Evolutionary conservation across 225 moss, liverwort and hornwort genomes (phyloP).

Genomic region (Straminergon stramineum): DNA sequence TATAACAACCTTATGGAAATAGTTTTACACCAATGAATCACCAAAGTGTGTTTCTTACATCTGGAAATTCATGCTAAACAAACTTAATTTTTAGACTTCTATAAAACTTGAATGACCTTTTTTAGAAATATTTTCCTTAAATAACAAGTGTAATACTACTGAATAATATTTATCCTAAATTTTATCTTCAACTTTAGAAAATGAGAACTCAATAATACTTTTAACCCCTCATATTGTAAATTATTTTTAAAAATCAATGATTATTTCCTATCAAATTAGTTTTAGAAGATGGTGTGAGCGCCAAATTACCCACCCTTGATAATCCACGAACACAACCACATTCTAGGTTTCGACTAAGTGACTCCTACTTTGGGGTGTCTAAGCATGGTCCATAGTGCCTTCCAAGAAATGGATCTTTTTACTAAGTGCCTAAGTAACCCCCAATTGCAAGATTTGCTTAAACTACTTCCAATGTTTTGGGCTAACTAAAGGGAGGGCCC

Average conservation of each 20-base stretch:
- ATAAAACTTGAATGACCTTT: accelerated
- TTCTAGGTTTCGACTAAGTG: no score
- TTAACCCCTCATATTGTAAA: background rate
- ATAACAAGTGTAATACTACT: background rate
- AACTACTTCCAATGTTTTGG: no score
- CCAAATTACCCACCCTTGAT: no score
- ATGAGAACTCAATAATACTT: no score
- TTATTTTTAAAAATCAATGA: background rate
- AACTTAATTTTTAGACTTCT: background rate
- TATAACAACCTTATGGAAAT: background rate
- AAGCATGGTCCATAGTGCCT: no score
- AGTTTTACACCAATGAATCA: background rate
- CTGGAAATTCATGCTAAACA: background rate
- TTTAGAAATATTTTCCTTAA: accelerated
- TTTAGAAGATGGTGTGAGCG: background rate
- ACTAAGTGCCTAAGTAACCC: no score
- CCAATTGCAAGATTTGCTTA: no score
- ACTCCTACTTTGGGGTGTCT: no score
- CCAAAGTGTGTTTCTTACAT: background rate
- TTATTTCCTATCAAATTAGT: background rate
- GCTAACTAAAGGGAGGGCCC: no score
- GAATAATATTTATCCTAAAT: background rate
- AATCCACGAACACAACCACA: no score
- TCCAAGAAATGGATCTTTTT: no score
- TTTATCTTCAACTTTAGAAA: background rate